Evolutionary conservation across 2,329 filamentous ascomycete species (phyloP).

Genomic region (Geosmithia morbida): DNA sequence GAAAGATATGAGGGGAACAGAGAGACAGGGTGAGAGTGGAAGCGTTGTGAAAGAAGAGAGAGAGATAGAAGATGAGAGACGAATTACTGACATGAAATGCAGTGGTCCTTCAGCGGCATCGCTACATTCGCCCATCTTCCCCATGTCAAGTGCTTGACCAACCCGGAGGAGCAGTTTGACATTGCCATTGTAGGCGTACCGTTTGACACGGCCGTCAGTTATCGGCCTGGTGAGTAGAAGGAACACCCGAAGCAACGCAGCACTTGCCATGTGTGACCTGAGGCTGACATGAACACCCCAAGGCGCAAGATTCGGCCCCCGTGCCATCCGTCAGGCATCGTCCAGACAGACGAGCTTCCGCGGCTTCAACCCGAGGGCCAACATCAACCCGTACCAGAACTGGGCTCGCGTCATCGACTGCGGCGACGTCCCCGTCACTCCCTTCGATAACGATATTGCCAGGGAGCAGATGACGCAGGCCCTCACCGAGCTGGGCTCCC

Average conservation of each 20-base stretch:
- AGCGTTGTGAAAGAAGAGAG: neutral
- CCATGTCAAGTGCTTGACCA: slow-evolving; percentile 49
- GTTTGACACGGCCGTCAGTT: slow-evolving; percentile 50
- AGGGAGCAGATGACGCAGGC: slow-evolving; percentile 73
- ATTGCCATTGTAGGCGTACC: slow-evolving; percentile 54
- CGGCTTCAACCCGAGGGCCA: slow-evolving; percentile 66
- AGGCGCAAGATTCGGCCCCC: slow-evolving; percentile 71
- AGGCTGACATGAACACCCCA: neutral
- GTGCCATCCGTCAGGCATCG: slow-evolving; percentile 74
- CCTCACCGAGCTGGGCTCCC: slow-evolving; percentile 49
- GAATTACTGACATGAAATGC: neutral
- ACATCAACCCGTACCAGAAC: slow-evolving; percentile 69
- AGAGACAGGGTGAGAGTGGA: neutral
- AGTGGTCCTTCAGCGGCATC: slow-evolving; percentile 45
- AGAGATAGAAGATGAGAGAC: neutral
- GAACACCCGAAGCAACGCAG: neutral
- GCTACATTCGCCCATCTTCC: slow-evolving; percentile 55
- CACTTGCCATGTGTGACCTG: slow-evolving; percentile 4
- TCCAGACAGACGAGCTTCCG: slow-evolving; percentile 66
- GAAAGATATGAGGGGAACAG: neutral
- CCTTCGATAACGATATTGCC: slow-evolving; percentile 74
- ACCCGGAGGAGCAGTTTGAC: slow-evolving; percentile 43
- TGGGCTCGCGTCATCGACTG: slow-evolving; percentile 80
- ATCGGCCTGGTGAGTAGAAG: slow-evolving; percentile 17
- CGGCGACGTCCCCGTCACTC: slow-evolving; percentile 77